Conservation (phyloP, 805 yeast species). For the Naumovozyma dairenensis region DNA sequence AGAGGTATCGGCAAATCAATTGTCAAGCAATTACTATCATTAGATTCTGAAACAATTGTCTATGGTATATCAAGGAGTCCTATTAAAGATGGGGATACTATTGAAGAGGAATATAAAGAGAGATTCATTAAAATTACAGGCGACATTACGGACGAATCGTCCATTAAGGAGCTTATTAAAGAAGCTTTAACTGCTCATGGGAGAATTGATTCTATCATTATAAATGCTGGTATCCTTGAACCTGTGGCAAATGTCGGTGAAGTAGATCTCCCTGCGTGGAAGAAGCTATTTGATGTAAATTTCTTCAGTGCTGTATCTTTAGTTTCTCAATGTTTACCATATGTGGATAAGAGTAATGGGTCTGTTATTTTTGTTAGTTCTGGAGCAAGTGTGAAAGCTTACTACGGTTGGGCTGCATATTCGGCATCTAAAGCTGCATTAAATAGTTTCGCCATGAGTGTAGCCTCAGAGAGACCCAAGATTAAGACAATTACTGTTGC, state of each 20-base stretch:
- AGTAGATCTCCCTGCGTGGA: constrained; percentile 46
- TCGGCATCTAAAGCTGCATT: constrained; percentile 89
- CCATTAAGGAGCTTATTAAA: constrained; percentile 30
- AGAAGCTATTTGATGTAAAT: constrained; percentile 58
- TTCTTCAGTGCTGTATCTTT: constrained; percentile 64
- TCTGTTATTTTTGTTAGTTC: constrained; percentile 73
- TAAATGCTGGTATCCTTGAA: constrained; percentile 76
- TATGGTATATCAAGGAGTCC: constrained; percentile 55
- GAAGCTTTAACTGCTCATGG: constrained; percentile 44
- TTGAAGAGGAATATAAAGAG: constrained; percentile 39
- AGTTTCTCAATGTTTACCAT: constrained; percentile 45
- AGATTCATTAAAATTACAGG: constrained; percentile 46
- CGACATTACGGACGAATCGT: constrained; percentile 42
- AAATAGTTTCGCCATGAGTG: constrained; percentile 59
- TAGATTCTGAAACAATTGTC: constrained; percentile 43
- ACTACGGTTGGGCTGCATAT: constrained; percentile 71
- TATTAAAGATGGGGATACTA: constrained; percentile 34
- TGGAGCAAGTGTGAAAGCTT: constrained; percentile 60
- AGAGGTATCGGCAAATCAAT: constrained; percentile 76
- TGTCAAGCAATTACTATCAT: constrained; percentile 39
- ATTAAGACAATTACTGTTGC: constrained; percentile 57
- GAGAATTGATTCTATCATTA: constrained; percentile 50
- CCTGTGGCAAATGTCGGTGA: constrained; percentile 53
- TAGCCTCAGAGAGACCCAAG: constrained; percentile 58
- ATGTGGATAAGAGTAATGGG: constrained; percentile 46